Conservation (phyloP, 179 eudicot species). For the Gypsophila paniculata region DNA sequence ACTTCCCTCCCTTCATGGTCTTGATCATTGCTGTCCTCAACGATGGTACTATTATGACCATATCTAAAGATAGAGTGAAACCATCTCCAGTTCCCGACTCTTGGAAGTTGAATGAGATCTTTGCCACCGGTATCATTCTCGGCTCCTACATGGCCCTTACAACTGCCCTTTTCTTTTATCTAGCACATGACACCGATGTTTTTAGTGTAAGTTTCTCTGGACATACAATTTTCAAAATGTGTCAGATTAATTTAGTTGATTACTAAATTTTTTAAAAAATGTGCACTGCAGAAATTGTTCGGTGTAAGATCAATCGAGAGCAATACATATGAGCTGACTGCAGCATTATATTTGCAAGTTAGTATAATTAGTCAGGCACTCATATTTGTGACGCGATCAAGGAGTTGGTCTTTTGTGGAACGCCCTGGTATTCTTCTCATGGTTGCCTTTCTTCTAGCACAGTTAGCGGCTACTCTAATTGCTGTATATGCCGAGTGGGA, state of each 20-base stretch:
- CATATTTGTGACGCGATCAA: constrained; percentile 81
- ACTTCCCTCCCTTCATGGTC: constrained; percentile 86
- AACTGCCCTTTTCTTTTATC: constrained; percentile 66
- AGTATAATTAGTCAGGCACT: constrained; percentile 89
- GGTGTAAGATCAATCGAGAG: constrained; percentile 47
- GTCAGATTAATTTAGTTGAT: background rate
- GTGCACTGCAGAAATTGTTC: constrained; percentile 35
- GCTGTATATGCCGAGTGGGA: constrained; percentile 69
- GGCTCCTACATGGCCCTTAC: constrained; percentile 70
- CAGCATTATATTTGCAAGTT: constrained; percentile 92
- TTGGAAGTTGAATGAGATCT: constrained; percentile 89
- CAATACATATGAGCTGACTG: constrained; percentile 46
- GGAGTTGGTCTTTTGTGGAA: constrained; percentile 85
- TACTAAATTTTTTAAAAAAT: background rate
- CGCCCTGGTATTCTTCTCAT: constrained; percentile 65
- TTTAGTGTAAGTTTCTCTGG: constrained; percentile 40
- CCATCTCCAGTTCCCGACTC: constrained; percentile 85
- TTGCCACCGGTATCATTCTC: constrained; percentile 69
- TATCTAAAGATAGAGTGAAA: constrained; percentile 84
- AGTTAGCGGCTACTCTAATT: constrained; percentile 56
- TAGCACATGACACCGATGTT: constrained; percentile 59
- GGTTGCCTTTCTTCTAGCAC: constrained; percentile 67
- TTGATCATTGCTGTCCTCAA: constrained; percentile 74
- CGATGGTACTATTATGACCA: constrained; percentile 96
- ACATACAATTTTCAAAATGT: background rate